Conservation (phyloP, 2,329 filamentous ascomycete genomes). For the Penicillium sp. region DNA sequence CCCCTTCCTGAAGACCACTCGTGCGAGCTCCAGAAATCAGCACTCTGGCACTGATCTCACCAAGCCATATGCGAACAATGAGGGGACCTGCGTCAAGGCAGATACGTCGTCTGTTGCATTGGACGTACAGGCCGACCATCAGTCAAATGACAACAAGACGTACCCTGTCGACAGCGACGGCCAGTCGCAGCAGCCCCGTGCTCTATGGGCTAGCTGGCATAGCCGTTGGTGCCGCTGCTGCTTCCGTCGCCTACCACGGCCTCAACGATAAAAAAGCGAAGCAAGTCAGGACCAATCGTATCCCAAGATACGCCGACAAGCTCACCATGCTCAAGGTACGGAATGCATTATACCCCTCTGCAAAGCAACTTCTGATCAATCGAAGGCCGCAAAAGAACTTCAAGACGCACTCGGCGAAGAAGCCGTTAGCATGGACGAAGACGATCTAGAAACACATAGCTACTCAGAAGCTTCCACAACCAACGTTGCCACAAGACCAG, state of each 20-base stretch:
- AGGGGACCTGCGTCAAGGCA: background rate
- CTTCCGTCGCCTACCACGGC: background rate
- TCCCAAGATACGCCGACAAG: background rate
- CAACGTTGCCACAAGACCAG: conserved; percentile 64
- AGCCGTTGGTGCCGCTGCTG: background rate
- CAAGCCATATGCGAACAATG: background rate
- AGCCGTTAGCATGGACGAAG: conserved; percentile 63
- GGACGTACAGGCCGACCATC: background rate
- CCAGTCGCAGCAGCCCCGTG: background rate
- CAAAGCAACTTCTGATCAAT: background rate
- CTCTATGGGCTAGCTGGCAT: background rate
- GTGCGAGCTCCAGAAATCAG: background rate
- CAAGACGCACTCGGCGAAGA: conserved; percentile 52
- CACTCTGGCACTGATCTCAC: background rate
- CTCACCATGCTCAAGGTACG: background rate
- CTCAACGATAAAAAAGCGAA: background rate
- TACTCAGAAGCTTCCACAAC: conserved; percentile 71
- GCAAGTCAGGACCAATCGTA: background rate
- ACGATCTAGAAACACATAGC: conserved; percentile 66
- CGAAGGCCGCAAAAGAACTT: background rate
- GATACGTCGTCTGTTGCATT: background rate
- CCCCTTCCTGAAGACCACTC: background rate
- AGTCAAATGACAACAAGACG: background rate
- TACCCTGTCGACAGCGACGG: background rate
- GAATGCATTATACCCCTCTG: background rate